Base-by-base conservation (phyloP, 176 grass and related monocot species). In the Musa itinerans region DNA sequence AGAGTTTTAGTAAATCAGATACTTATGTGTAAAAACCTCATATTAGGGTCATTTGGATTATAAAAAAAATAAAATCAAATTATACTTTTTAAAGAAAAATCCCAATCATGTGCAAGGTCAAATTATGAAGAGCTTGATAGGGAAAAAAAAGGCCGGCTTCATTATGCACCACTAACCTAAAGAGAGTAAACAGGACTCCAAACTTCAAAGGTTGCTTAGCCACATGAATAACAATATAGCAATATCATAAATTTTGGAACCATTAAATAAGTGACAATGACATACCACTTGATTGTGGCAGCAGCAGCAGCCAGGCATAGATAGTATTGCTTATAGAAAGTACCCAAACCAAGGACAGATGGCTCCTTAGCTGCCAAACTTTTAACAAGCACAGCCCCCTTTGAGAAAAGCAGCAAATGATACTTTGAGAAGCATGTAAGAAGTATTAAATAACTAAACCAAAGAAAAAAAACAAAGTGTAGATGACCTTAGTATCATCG, bases 311-410 rank as follows among this genome's bases (percentile, higher is more conserved):
- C 94, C 78, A 97, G 83, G 80, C 94, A 93, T 65, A 93, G 88
- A 89, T 97, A 97, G 71, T 97, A 97, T 76, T 93, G 90, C 77
- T 97, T 97, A 78, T 83, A 86, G 52, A 90, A 97, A 84, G 79
- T 87, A 83, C 88, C 88, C 77, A 97, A 91, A 85, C 94, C 86
- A 81, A 97, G 86, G 16, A 83, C 81, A 80, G 94, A 97, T 80
- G 90, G 85, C 58, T 93, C 94, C 78, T 87, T 93, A 76, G 88
- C 90, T 79, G 94, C 90, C 80, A 97, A 75, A 85, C 86, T 91
- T 76, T 91, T 93, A 43, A 97, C 86, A 78, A 93, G 72, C 68
- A 84, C 55, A 68, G 88, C 83, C 74, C 90, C 90, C 94, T 97
- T 86, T 43, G 11, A 81, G 17, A 14, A 78, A 76, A 67, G 34